phyloP scores from a whole-genome alignment of 73 alveolate species.

The Stentor coeruleus region DNA sequence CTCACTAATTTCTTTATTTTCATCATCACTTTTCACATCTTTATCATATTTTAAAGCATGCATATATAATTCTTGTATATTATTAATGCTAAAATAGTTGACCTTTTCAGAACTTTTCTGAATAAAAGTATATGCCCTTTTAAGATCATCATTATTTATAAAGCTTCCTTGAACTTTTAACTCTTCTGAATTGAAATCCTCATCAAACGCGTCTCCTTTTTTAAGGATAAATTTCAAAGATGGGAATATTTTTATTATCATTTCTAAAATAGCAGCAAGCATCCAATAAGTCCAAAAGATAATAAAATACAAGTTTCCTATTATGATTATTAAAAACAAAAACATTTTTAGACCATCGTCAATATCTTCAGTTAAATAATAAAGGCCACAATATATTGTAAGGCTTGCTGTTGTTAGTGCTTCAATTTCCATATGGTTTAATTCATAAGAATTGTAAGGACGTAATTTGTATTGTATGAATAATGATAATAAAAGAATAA shows the following conservation, averaged over 20 bases:
- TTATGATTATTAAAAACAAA: not conserved
- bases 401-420: not conserved
- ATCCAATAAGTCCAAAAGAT: not conserved
- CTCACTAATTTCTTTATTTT: not conserved
- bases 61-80: not conserved
- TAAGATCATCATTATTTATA: not conserved
- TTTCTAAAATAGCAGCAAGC: not conserved
- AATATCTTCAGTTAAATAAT: not conserved
- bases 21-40: not conserved
- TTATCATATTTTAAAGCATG: not conserved
- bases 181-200: not conserved
- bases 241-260: not conserved
- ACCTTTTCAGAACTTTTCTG: not conserved
- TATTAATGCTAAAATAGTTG: not conserved
- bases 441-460: conserved; percentile 7
- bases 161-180: not conserved
- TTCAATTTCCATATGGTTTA: conserved; percentile 20
- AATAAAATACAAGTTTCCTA: conserved; percentile 6
- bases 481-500: not conserved
- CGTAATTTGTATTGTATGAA: not conserved
- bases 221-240: too few relatives aligned
- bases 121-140: not conserved
- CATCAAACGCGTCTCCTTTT: not conserved
- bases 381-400: conserved; percentile 25
- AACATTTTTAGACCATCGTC: not conserved